Conservation (phyloP, 2,329 filamentous ascomycete genomes). For the Colletotrichum orbiculare region DNA sequence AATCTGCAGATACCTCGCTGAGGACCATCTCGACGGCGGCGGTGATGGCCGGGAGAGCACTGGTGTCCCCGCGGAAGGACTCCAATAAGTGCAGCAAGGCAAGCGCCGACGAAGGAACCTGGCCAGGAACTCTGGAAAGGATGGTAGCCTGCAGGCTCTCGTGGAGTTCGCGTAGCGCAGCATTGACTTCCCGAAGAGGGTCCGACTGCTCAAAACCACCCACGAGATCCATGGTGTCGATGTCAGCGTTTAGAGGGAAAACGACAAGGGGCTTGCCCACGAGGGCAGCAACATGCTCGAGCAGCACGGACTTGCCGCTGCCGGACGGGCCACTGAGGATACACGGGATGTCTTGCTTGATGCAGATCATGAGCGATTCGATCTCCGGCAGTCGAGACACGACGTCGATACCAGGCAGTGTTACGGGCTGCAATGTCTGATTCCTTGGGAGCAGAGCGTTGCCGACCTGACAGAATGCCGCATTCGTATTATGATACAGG, state of each 20-base stretch:
- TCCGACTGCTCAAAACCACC: conserved; percentile 97
- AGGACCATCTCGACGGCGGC: conserved; percentile 53
- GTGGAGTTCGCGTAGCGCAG: conserved; percentile 60
- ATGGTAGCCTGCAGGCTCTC: conserved; percentile 63
- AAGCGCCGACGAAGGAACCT: conserved; percentile 59
- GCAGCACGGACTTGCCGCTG: conserved; percentile 84
- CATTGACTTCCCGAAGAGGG: conserved; percentile 76
- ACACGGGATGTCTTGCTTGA: conserved; percentile 88
- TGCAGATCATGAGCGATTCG: conserved; percentile 87
- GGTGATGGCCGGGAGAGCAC: conserved; percentile 52
- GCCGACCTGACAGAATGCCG: conserved; percentile 79
- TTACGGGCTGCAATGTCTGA: conserved; percentile 60
- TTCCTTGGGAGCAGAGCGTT: conserved; percentile 77
- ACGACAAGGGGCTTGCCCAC: conserved; percentile 81
- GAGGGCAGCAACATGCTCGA: conserved; percentile 83
- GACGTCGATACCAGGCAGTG: conserved; percentile 61
- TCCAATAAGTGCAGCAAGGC: conserved; percentile 63
- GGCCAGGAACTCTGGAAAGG: conserved; percentile 59
- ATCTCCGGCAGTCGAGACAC: conserved; percentile 74
- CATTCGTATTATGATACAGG: conserved; percentile 77
- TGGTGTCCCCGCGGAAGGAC: conserved; percentile 50
- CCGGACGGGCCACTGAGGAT: conserved; percentile 89
- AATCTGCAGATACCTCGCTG: conserved; percentile 53
- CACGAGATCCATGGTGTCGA: conserved; percentile 96
- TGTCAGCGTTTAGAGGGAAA: conserved; percentile 92